Evolutionary conservation across 768 basidiomycete genomes (phyloP).

Genomic region (Leccinum arenicola): DNA sequence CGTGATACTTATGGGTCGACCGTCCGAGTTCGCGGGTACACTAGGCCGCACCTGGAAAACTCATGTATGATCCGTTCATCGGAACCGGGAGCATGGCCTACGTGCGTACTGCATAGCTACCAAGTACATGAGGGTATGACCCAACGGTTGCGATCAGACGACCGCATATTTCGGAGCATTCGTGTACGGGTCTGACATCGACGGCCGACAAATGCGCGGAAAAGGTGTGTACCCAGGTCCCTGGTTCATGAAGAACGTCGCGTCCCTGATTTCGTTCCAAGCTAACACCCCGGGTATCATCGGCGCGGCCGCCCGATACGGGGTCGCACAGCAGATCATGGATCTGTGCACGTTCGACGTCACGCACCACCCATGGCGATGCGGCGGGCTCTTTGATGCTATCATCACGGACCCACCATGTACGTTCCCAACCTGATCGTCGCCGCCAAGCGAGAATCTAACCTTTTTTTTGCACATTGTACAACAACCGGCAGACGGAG

Average conservation of each 20-base stretch:
- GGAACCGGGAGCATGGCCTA: conserved; percentile 93
- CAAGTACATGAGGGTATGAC: neutral
- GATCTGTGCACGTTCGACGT: conserved; percentile 92
- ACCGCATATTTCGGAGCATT: conserved; percentile 84
- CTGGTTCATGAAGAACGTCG: neutral
- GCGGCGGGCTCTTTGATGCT: conserved; percentile 88
- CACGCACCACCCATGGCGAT: conserved; percentile 86
- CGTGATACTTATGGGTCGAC: neutral
- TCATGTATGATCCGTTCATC: conserved; percentile 94
- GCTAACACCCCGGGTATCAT: conserved; percentile 65
- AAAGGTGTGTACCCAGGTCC: conserved; percentile 52
- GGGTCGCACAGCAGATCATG: conserved; percentile 64
- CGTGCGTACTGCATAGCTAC: conserved; percentile 36
- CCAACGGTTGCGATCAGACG: conserved; percentile 47
- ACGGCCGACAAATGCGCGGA: conserved; percentile 95
- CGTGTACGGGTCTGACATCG: conserved; percentile 92
- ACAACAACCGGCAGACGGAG: conserved; percentile 69
- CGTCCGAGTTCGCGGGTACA: neutral
- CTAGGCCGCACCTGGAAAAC: conserved; percentile 82
- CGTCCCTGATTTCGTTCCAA: conserved; percentile 13
- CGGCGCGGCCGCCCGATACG: conserved; percentile 83
- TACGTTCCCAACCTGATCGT: conserved; percentile 36
- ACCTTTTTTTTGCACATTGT: too few species aligned
- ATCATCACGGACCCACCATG: conserved; percentile 95
- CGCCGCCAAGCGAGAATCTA: neutral